phyloP scores from a whole-genome alignment of 2,329 filamentous ascomycete genomes.

The Beauveria australis region DNA sequence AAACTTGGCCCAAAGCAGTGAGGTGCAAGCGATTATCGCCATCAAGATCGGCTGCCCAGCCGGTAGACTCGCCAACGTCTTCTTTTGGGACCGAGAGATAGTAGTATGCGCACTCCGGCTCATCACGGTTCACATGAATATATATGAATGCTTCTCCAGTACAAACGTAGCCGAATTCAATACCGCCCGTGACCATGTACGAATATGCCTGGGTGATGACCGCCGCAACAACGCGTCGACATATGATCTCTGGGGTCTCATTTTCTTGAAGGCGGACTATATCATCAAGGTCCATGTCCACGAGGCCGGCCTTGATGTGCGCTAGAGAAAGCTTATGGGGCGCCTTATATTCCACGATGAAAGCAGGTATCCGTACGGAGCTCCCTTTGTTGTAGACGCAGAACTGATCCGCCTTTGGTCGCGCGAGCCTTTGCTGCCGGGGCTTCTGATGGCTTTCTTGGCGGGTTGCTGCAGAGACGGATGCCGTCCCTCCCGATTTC shows the following conservation, averaged over 20 bases:
- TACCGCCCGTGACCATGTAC: background rate
- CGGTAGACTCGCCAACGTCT: background rate
- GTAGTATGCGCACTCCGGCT: background rate
- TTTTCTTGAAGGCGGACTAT: background rate
- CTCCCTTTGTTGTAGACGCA: background rate
- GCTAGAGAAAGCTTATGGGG: background rate
- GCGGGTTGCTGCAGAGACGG: background rate
- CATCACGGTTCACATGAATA: background rate
- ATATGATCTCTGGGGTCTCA: background rate
- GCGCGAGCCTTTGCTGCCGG: no score
- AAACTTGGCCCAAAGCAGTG: background rate
- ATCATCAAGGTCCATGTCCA: slow-evolving; percentile 2
- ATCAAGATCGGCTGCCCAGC: background rate
- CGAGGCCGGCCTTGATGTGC: background rate
- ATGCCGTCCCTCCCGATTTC: no score
- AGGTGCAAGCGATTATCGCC: background rate
- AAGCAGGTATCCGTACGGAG: background rate
- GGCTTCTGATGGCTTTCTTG: background rate
- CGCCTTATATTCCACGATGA: background rate
- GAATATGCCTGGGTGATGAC: background rate
- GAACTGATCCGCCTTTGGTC: background rate
- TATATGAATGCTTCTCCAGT: slow-evolving; percentile 1
- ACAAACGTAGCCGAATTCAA: background rate
- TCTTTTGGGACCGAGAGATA: background rate
- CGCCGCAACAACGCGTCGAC: background rate